Conservation (phyloP, 345 rosid genomes). For the Citrus australasica region DNA sequence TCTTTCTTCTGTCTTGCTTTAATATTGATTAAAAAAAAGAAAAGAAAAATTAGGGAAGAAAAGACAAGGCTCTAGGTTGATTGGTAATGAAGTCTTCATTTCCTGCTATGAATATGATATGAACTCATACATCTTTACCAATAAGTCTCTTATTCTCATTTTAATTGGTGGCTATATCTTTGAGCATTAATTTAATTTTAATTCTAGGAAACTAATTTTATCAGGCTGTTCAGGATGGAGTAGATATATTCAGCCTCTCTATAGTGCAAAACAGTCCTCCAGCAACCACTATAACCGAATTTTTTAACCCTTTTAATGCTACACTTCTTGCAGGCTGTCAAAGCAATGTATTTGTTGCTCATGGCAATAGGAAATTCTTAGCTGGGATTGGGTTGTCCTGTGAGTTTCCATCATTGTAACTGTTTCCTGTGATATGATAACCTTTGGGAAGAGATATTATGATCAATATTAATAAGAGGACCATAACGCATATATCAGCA, state of each 20-base stretch:
- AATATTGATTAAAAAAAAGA: background rate
- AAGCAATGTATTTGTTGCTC: conserved; percentile 97
- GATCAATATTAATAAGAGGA: background rate
- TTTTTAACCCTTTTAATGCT: conserved; percentile 89
- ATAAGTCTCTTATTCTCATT: conserved; percentile 2
- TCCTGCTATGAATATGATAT: background rate
- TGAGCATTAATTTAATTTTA: background rate
- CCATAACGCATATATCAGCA: background rate
- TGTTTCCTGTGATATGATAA: conserved; percentile 1
- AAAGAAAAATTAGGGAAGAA: background rate
- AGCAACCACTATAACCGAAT: conserved; percentile 77
- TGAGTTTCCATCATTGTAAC: conserved; percentile 32
- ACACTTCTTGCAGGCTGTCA: conserved; percentile 91
- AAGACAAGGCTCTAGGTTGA: background rate
- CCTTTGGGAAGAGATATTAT: background rate
- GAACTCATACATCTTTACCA: background rate
- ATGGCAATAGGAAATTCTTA: conserved; percentile 82
- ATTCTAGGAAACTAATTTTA: conserved; percentile 17
- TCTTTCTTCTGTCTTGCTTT: background rate
- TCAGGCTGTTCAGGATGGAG: conserved; percentile 99
- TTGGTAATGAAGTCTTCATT: background rate
- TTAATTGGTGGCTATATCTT: conserved; percentile 3
- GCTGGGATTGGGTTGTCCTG: conserved; percentile 87
- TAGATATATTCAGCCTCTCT: conserved; percentile 89
- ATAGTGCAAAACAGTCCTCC: conserved; percentile 96